phyloP scores from a whole-genome alignment of 192 early-diverging fungal species.

The Rhizophagus sp. region DNA sequence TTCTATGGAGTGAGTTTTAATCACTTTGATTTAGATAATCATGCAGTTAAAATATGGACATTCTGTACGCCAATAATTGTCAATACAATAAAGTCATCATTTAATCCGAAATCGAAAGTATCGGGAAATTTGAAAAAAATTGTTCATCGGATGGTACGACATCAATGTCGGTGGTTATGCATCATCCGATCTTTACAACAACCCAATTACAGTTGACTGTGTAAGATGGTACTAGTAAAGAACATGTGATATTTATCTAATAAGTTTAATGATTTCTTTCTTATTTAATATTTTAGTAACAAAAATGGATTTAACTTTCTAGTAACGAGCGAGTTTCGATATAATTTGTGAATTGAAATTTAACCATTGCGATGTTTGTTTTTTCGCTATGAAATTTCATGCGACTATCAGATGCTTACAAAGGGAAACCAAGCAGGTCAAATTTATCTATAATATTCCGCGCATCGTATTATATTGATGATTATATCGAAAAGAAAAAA shows the following conservation, averaged over 20 bases:
- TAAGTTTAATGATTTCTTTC: neutral
- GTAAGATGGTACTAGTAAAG: slow-evolving; percentile 25
- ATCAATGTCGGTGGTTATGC: slow-evolving; percentile 5
- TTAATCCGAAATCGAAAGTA: neutral
- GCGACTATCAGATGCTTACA: slow-evolving; percentile 1
- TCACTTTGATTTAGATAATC: neutral
- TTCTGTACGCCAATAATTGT: slow-evolving; percentile 16
- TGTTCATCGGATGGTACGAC: neutral
- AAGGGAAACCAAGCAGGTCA: slow-evolving; percentile 22
- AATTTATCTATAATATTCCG: slow-evolving; percentile 25
- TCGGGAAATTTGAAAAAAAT: neutral
- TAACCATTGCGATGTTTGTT: slow-evolving; percentile 8
- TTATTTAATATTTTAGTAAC: neutral
- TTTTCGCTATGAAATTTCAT: slow-evolving; percentile 21
- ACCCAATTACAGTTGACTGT: slow-evolving; percentile 24
- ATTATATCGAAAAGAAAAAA: slow-evolving; percentile 19
- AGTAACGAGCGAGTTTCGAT: slow-evolving; percentile 25
- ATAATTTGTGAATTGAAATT: slow-evolving; percentile 28
- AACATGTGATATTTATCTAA: neutral
- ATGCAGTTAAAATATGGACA: slow-evolving; percentile 24
- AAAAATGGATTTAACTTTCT: neutral
- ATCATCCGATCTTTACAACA: slow-evolving; percentile 24
- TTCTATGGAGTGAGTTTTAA: slow-evolving; percentile 25
- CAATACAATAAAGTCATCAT: slow-evolving; percentile 10
- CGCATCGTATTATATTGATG: neutral